Evolutionary conservation across 805 yeast genomes (phyloP), one percentile per base, ranked within the genome.

Genomic region (Saturnispora sekii): DNA sequence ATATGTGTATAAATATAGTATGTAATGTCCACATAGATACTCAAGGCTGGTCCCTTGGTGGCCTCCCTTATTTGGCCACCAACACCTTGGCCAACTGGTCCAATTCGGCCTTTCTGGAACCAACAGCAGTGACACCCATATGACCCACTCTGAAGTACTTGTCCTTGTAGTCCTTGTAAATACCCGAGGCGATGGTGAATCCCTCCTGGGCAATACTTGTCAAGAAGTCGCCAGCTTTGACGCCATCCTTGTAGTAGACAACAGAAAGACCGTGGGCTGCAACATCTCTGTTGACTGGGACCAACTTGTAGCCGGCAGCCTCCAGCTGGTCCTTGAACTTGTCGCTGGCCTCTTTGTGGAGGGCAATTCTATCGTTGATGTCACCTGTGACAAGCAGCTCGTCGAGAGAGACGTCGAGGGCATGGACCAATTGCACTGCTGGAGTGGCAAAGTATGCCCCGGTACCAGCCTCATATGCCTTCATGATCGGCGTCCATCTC

Each of bases 391-490:
- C 51, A 47, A 86, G 65, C 51, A 88, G 79, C 61, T 84, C 88
- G 46, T 73, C 74, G 52, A 89, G 72, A 4, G 96, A 79, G 4
- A 74, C 83, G 61, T 78, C 78, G 56, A 87, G 73, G 12, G 96
- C 89, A 58, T 84, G 84, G 49, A 90, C 69, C 49, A 84, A 73
- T 67, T 87, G 96, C 38, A 85, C 82, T 0, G 97, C 84, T n/a
- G 96, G 97, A 7, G 97, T 90, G n/a, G 96, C 96, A 60, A 87
- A 90, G 69, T 89, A 93, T 8, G 89, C 84, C 14, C 75, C 78
- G 51, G 73, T 70, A 40, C 89, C 89, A 40, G 75, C 62, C 69
- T 89, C 97, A 67, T 86, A 87, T 36, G 87, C 84, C 60, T 74
- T 67, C 88, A 89, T 79, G 59, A 89, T 74, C 35, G 97, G 96